Evolutionary conservation across 768 basidiomycete species (phyloP), one percentile per base, ranked within the genome.

Genomic region (Ramaria rubella): DNA sequence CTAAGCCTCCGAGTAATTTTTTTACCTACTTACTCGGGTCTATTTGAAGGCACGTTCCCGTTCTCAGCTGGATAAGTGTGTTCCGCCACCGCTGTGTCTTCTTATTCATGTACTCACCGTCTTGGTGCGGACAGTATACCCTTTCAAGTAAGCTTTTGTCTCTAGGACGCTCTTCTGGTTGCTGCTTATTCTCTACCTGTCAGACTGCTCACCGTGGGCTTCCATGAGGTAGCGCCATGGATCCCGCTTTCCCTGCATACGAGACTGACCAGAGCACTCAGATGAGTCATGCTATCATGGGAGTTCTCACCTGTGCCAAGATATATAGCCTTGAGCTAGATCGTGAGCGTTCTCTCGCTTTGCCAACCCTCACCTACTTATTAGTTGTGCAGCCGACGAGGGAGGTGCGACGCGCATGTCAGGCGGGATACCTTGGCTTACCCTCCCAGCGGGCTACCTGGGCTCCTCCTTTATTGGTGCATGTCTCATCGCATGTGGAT

Each of bases 381-480:
- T 29, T 5, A 11, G 29, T 30, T 5, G 12, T 23, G 24, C 65
- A 91, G 86, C 90, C 43, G 90, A 92, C 63, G 93, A 94, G 71
- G 92, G 92, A 38, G 92, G 91, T 12, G 81, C 82, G 34, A 94
- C 92, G 4, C 74, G 77, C 33, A 94, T 94, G 92, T 83, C 86
- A 15, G 92, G 92, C 27, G 93, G 91, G 0, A 81, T 94, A 40
- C 73, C 79, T 21, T 88, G 85, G 80, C 69, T 92, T 23, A 92
- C 91, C 0, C 79, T 92, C 3, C 88, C 90, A 3, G 83, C 82
- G n/a, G 91, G 92, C 57, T 90, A 91, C 67, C 81, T 92, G 43
- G 90, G 91, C 30, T 87, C 89, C 4, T 84, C 86, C 4, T 75
- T 95, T 64, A 90, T 95, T 52, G 94, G 94, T 24, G 93, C 90